Evolutionary conservation across 805 yeast genomes (phyloP), one percentile per base, ranked within the genome.

Genomic region (Candida adriatica): DNA sequence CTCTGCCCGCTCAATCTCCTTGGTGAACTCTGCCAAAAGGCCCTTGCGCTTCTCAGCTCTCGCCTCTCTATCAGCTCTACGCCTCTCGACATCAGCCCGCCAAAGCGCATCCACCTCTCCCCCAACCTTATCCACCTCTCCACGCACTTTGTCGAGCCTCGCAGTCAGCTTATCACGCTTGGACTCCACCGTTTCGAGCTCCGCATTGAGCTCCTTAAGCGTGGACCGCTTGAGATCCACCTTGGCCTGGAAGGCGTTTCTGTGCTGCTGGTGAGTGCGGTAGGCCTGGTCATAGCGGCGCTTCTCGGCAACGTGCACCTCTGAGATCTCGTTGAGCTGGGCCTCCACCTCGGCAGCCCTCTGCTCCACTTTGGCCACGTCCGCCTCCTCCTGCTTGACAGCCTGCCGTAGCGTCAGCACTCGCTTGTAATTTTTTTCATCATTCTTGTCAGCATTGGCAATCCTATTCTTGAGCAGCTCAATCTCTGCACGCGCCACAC

Each of bases 401-500:
- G 42, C 31, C 3, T 26, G 17, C 38, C 51, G 41, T 17, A 51
- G 31, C 1, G 40, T 30, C 11, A 45, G 13, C 4, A 51, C 38
- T 24, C 43, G 48, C 20, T 45, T 51, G 27, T 38, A 45, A 23
- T 48, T 70, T 38, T 79, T 68, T 35, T 69, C 76, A 46, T 78
- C 86, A 38, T 68, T 71, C 16, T 64, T 62, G 31, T 68, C 73
- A 33, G 68, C 66, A 26, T 64, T 63, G 18, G 58, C 53, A 7
- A 71, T 61, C 42, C 72, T 68, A 10, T 56, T 58, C 43, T 66
- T 72, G 27, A 73, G 55, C 26, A 56, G 53, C 23, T 74, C 83
- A 39, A 75, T 74, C 36, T 79, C 87, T 29, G 66, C 58, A 34
- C 74, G 66, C 33, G 75, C 53, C 0, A 72, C 49, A 9, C 63